These are phyloP conservation scores for Cercospora sp. DNA, from an alignment of 2,329 filamentous ascomycete species.

Conservation along the genomic window DNA sequence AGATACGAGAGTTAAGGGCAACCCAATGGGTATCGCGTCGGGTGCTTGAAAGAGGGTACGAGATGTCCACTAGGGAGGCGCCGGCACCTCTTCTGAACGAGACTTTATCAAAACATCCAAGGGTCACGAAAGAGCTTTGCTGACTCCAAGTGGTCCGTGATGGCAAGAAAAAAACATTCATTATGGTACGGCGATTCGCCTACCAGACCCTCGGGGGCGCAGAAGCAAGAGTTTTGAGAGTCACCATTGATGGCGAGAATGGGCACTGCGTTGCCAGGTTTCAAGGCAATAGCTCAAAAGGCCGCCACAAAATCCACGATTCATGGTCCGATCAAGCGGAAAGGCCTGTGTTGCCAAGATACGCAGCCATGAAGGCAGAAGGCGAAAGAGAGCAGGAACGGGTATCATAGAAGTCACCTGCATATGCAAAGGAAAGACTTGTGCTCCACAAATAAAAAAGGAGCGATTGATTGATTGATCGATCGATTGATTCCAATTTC, in stretches of 20 bases:
- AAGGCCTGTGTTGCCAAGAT: background rate
- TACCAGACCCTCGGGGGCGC: too few species aligned
- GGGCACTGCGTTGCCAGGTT: background rate
- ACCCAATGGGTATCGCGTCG: background rate
- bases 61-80: too few species aligned
- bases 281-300: background rate
- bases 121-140: too few species aligned
- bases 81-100: too few species aligned
- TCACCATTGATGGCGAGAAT: background rate
- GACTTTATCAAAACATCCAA: too few species aligned
- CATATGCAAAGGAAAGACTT: background rate
- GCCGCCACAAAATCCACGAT: background rate
- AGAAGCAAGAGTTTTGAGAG: background rate
- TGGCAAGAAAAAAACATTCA: too few species aligned
- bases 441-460: background rate
- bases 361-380: background rate
- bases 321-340: background rate
- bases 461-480: background rate
- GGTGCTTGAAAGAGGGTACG: background rate
- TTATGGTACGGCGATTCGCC: too few species aligned
- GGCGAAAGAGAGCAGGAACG: background rate
- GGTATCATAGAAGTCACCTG: background rate
- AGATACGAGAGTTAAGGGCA: conserved; percentile 56
- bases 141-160: too few species aligned
- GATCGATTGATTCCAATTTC: background rate